Evolutionary conservation across 768 basidiomycete genomes (phyloP).

Genomic region (Suillus cothurnatus): DNA sequence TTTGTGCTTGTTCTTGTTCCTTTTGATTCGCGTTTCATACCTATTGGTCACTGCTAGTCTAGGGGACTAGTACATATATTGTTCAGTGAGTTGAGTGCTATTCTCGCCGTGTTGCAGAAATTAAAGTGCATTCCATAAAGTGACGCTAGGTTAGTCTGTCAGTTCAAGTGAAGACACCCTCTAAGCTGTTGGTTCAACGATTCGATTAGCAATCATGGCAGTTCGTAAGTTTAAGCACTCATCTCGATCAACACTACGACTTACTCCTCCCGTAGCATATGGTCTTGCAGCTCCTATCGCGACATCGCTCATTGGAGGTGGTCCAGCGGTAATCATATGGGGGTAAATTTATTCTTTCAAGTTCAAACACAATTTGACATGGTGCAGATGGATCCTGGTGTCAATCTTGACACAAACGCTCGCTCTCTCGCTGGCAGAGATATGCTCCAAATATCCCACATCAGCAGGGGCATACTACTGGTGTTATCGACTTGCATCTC

Average conservation of each 20-base stretch:
- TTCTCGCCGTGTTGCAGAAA: slow-evolving; percentile 17
- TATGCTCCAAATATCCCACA: slow-evolving; percentile 62
- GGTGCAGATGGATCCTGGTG: slow-evolving; percentile 51
- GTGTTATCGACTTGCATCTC: slow-evolving; percentile 61
- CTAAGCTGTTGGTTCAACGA: slow-evolving; percentile 10
- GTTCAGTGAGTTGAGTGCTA: slow-evolving; percentile 45
- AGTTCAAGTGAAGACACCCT: neutral
- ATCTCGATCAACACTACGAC: neutral
- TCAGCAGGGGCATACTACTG: slow-evolving; percentile 69
- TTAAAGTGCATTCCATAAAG: slow-evolving; percentile 14
- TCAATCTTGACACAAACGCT: slow-evolving; percentile 49
- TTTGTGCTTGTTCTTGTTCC: slow-evolving; percentile 19
- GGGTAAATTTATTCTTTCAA: slow-evolving; percentile 38
- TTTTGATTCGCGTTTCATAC: neutral
- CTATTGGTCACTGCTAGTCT: slow-evolving; percentile 32
- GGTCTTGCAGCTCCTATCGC: slow-evolving; percentile 60
- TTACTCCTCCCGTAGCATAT: slow-evolving; percentile 42
- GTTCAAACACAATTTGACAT: neutral
- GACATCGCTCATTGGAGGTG: slow-evolving; percentile 57
- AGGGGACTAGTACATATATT: slow-evolving; percentile 54
- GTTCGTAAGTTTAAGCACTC: slow-evolving; percentile 47
- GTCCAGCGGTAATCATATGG: slow-evolving; percentile 59
- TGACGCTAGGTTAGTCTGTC: slow-evolving; percentile 47
- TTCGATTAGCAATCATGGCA: slow-evolving; percentile 53
- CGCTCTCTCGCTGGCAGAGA: slow-evolving; percentile 58